These are phyloP conservation scores for Komagataella pseudopastoris DNA, from an alignment of 805 yeast genomes.

Conservation along the genomic window DNA sequence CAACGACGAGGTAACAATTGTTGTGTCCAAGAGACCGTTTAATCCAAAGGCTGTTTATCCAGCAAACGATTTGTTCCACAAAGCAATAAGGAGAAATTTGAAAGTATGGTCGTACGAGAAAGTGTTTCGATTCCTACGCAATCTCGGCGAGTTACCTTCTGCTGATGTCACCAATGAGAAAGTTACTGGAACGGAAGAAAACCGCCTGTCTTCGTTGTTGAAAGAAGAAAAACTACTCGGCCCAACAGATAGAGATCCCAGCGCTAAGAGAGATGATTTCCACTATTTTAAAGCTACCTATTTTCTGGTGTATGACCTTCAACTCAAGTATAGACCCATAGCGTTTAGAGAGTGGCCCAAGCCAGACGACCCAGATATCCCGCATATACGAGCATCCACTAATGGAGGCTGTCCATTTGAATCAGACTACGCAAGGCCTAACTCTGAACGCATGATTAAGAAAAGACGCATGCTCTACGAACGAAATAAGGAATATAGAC, in stretches of 20 bases:
- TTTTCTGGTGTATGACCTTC: constrained; percentile 67
- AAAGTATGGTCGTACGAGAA: constrained; percentile 87
- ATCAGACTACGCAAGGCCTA: constrained; percentile 29
- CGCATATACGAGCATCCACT: constrained; percentile 45
- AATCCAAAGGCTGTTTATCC: constrained; percentile 24
- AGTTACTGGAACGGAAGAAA: constrained; percentile 5
- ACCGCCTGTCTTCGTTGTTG: constrained; percentile 45
- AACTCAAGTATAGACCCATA: constrained; percentile 68
- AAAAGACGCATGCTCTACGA: constrained; percentile 17
- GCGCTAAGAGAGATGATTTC: constrained; percentile 72
- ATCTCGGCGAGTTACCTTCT: constrained; percentile 33
- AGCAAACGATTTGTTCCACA: constrained; percentile 54
- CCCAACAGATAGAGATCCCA: constrained; percentile 79
- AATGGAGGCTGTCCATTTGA: constrained; percentile 78
- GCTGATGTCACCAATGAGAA: constrained; percentile 7
- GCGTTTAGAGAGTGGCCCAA: constrained; percentile 70
- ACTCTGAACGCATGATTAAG: constrained; percentile 13
- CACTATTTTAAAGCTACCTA: constrained; percentile 68
- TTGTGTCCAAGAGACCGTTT: constrained; percentile 52
- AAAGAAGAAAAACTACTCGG: constrained; percentile 80
- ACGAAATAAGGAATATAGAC: constrained; percentile 18
- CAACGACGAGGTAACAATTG: constrained; percentile 56
- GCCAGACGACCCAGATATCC: constrained; percentile 20
- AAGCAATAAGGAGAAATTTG: constrained; percentile 37
- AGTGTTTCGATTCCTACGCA: constrained; percentile 62